These are phyloP conservation scores for Odontarrhena argentea DNA, from an alignment of 345 rosid genomes.

Conservation along the genomic window DNA sequence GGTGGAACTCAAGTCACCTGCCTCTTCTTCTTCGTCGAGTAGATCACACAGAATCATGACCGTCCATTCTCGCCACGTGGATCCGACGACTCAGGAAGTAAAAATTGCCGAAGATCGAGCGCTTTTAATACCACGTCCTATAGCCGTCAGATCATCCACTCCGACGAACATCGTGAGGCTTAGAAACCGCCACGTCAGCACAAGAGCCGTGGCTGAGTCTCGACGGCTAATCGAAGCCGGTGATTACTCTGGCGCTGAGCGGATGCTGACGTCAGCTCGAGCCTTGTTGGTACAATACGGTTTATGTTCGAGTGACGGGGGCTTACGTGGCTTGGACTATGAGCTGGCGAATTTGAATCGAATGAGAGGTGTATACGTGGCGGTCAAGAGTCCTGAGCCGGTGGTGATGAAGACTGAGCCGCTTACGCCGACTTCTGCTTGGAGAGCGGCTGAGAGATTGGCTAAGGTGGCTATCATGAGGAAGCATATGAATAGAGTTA, in stretches of 20 bases:
- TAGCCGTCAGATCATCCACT: conserved; percentile 55
- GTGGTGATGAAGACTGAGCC: conserved; percentile 58
- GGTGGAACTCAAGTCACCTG: conserved; percentile 63
- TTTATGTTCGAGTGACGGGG: conserved; percentile 47
- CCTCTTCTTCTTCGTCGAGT: conserved; percentile 28
- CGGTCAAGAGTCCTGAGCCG: conserved; percentile 36
- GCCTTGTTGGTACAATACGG: conserved; percentile 55
- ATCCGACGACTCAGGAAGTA: conserved; percentile 53
- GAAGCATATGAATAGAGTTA: conserved; percentile 89
- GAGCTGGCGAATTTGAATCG: conserved; percentile 68
- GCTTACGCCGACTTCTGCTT: conserved; percentile 87
- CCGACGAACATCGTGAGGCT: conserved; percentile 51
- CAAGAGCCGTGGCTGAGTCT: conserved; percentile 81
- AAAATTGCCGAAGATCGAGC: conserved; percentile 49
- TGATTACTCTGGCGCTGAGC: conserved; percentile 64
- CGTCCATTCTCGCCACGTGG: conserved; percentile 63
- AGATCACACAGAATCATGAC: conserved; percentile 59
- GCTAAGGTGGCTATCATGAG: conserved; percentile 92
- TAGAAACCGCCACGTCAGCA: conserved; percentile 68
- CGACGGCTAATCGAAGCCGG: conserved; percentile 55
- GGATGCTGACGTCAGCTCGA: conserved; percentile 69
- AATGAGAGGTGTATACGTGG: conserved; percentile 37
- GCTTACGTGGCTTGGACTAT: conserved; percentile 56
- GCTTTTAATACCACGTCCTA: conserved; percentile 54
- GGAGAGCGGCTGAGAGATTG: conserved; percentile 93